Evolutionary conservation across 352 stramenopile genomes (phyloP).

Genomic region (Pythium vanterpoolii): DNA sequence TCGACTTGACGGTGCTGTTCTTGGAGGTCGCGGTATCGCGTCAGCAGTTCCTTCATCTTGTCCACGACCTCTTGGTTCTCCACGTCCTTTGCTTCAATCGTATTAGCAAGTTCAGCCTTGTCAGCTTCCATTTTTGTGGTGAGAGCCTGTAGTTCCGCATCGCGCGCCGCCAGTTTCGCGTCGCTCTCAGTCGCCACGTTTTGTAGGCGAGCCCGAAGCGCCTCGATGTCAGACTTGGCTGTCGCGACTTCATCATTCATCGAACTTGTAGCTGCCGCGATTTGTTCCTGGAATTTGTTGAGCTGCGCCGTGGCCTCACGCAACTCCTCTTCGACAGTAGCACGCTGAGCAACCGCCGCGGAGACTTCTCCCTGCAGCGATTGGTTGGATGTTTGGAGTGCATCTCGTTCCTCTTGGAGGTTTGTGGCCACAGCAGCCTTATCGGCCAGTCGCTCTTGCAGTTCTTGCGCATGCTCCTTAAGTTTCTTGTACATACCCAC

Average conservation of each 20-base stretch:
- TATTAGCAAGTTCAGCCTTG: constrained; percentile 16
- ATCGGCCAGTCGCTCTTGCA: constrained; percentile 41
- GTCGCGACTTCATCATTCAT: constrained; percentile 5
- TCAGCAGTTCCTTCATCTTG: constrained; percentile 26
- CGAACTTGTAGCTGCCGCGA: not conserved
- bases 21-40: constrained; percentile 30
- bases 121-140: constrained; percentile 14
- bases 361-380: not conserved
- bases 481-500: constrained; percentile 57
- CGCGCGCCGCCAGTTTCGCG: not conserved
- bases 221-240: not conserved
- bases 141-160: not conserved
- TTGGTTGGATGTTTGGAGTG: not conserved
- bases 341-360: not conserved
- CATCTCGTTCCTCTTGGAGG: constrained; percentile 21
- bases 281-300: not conserved
- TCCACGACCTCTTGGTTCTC: constrained; percentile 32
- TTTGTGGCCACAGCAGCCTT: constrained; percentile 9
- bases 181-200: not conserved
- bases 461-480: constrained; percentile 40
- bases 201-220: not conserved
- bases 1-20: constrained; percentile 25
- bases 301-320: not conserved
- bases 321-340: constrained; percentile 3
- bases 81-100: constrained; percentile 24